Base-by-base conservation (phyloP, 164 flowering plant genomes). In the Annona cherimola region DNA sequence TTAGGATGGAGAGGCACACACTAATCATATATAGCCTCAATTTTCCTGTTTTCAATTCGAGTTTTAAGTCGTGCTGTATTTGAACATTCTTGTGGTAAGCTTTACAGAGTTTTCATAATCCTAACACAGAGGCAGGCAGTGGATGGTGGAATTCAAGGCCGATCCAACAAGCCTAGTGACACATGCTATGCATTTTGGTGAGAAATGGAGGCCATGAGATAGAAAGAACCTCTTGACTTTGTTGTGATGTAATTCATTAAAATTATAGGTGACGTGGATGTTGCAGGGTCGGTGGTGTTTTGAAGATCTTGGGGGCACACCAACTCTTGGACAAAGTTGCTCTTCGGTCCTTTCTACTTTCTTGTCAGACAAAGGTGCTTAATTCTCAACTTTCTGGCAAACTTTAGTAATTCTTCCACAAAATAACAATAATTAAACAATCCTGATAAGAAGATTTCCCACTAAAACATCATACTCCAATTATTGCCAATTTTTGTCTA, bases 171-270 rank as follows among this genome's bases (percentile, higher is more conserved):
- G 81, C 71, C 82, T 63, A 86, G 88, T 81, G 99, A 96, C 74
- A 88, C 99, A 1, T 93, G 98, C 75, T 96, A 93, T 80, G 97
- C 98, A 69, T 93, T 96, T 83, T 96, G 99, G 99, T 93, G 76
- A 78, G 86, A 60, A 12, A 39, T 5, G 35, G 1, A 42, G 46
- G 19, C 69, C 54, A 5, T 50, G 57, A 50, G 14, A 16, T 50
- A 9, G 14, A 50, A 16, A 16, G 57, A 11, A 11, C 14, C 11
- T 50, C 12, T 50, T 50, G 57, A 16, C 9, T 50, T 12, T 11
- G 35, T 26, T 41, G 4, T 65, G 3, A 55, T 64, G 45, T 40
- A 62, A 26, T 61, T 20, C 61, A 18, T 26, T 35, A 11, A 43
- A 26, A 16, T 26, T 26, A 26, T 26, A 20, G 68, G 42, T 1